Evolutionary conservation across 495 filamentous ascomycete genomes (phyloP).

Genomic region (Pyrenula aspistea): DNA sequence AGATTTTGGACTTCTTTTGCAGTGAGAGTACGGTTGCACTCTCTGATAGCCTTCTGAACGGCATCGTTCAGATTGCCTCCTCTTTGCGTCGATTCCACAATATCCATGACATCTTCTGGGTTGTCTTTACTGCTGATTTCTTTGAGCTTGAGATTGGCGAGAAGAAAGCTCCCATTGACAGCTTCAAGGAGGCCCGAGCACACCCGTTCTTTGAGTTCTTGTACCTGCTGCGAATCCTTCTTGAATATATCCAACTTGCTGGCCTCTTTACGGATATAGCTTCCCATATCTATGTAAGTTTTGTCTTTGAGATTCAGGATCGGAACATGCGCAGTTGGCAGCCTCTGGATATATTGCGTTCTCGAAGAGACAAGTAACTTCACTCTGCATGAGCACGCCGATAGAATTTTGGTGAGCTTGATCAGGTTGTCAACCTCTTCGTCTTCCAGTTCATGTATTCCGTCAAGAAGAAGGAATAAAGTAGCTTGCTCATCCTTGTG

Average conservation of each 20-base stretch:
- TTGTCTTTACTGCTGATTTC: slow-evolving; percentile 23
- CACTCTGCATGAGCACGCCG: slow-evolving; percentile 4
- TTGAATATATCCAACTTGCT: too few species aligned
- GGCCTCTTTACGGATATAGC: slow-evolving; percentile 19
- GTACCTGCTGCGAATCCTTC: slow-evolving; percentile 13
- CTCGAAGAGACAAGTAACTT: slow-evolving; percentile 9
- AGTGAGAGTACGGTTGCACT: slow-evolving; percentile 20
- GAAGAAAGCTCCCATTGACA: slow-evolving; percentile 24
- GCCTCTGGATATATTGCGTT: slow-evolving; percentile 7
- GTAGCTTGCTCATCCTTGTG: slow-evolving; percentile 21
- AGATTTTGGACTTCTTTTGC: slow-evolving; percentile 25
- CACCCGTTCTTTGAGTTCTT: slow-evolving; percentile 19
- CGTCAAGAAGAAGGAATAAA: slow-evolving; percentile 25
- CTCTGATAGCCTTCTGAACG: slow-evolving; percentile 21
- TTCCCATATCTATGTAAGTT: slow-evolving; percentile 19
- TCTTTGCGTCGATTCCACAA: slow-evolving; percentile 22
- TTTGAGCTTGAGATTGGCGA: slow-evolving; percentile 21
- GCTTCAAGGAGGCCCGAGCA: slow-evolving; percentile 15
- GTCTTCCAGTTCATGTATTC: slow-evolving; percentile 13
- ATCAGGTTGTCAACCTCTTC: slow-evolving; percentile 16
- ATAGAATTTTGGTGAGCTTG: slow-evolving; percentile 4
- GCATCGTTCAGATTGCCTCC: slow-evolving; percentile 21
- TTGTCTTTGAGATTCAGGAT: slow-evolving; percentile 11
- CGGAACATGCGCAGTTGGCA: slow-evolving; percentile 3
- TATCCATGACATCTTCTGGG: slow-evolving; percentile 22